These are phyloP conservation scores for Candida freyschussii DNA, from an alignment of 1,139 yeast species.

Conservation along the genomic window DNA sequence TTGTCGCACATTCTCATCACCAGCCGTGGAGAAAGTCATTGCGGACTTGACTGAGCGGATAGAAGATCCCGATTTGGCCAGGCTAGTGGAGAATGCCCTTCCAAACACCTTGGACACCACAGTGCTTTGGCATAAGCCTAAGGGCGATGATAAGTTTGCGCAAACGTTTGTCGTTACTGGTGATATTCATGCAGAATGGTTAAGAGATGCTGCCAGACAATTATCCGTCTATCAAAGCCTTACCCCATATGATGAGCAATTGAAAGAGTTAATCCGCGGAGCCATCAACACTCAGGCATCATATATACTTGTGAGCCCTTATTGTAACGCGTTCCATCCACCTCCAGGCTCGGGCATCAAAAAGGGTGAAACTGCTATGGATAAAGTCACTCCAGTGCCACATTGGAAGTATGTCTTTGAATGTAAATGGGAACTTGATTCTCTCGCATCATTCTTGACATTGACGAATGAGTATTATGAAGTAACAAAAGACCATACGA, in stretches of 20 bases:
- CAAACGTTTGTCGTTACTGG: constrained; percentile 79
- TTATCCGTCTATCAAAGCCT: constrained; percentile 70
- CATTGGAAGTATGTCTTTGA: constrained; percentile 75
- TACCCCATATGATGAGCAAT: constrained; percentile 42
- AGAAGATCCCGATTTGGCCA: constrained; percentile 59
- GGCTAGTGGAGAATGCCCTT: constrained; percentile 74
- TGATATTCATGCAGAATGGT: constrained; percentile 87
- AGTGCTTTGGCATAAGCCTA: constrained; percentile 59
- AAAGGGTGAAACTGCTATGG: constrained; percentile 52
- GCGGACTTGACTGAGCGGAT: constrained; percentile 46
- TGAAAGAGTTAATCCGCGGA: constrained; percentile 58
- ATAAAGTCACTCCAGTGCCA: constrained; percentile 63
- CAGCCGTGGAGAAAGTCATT: constrained; percentile 59
- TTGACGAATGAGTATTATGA: constrained; percentile 66
- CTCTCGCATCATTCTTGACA: constrained; percentile 76
- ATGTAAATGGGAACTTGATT: constrained; percentile 86
- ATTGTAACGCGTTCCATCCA: constrained; percentile 90
- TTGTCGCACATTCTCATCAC: constrained; percentile 71
- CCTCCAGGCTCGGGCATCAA: constrained; percentile 58
- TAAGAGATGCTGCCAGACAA: constrained; percentile 83
- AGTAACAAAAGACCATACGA: constrained; percentile 45
- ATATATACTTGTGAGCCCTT: constrained; percentile 59
- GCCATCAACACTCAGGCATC: constrained; percentile 78
- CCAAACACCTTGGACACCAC: constrained; percentile 92
- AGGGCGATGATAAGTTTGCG: constrained; percentile 25